phyloP scores from a whole-genome alignment of 2,329 filamentous ascomycete genomes.

The Neonectria faginata region DNA sequence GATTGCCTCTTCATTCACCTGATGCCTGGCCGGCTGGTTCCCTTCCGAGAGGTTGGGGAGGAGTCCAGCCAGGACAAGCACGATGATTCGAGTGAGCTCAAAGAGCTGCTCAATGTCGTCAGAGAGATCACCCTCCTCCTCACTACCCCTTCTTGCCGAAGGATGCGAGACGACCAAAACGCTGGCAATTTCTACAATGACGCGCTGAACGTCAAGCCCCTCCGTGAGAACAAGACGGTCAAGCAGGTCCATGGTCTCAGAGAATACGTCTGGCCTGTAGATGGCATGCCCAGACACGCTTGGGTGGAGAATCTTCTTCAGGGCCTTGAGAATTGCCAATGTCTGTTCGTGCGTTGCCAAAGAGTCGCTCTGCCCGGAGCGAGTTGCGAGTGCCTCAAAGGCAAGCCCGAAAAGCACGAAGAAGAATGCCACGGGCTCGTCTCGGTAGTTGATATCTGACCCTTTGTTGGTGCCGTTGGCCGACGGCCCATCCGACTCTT shows the following conservation, averaged over 20 bases:
- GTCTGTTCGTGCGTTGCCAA: constrained; percentile 82
- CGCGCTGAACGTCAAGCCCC: constrained; percentile 85
- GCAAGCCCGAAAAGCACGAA: constrained; percentile 97
- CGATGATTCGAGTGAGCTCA: constrained; percentile 95
- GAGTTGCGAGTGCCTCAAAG: constrained; percentile 92
- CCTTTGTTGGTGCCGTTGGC: constrained; percentile 68
- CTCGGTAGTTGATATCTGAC: constrained; percentile 94
- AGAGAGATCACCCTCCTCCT: constrained; percentile 81
- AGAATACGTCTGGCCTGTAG: constrained; percentile 94
- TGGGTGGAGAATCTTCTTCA: constrained; percentile 95
- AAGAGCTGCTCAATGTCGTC: constrained; percentile 99
- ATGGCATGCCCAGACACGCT: constrained; percentile 96
- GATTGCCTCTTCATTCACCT: constrained; percentile 88
- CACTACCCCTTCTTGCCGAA: constrained; percentile 72
- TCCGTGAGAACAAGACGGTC: constrained; percentile 94
- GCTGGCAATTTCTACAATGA: constrained; percentile 93
- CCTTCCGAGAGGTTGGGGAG: constrained; percentile 83
- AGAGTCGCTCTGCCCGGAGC: constrained; percentile 64
- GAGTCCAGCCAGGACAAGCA: constrained; percentile 88
- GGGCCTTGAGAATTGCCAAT: constrained; percentile 86
- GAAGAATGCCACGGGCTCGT: constrained; percentile 98
- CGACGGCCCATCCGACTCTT: constrained; percentile 65
- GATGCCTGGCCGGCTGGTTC: constrained; percentile 74
- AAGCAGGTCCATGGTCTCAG: constrained; percentile 95
- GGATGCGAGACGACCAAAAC: constrained; percentile 92